phyloP scores from a whole-genome alignment of 768 basidiomycete genomes.

The Lactifluus piperatus region DNA sequence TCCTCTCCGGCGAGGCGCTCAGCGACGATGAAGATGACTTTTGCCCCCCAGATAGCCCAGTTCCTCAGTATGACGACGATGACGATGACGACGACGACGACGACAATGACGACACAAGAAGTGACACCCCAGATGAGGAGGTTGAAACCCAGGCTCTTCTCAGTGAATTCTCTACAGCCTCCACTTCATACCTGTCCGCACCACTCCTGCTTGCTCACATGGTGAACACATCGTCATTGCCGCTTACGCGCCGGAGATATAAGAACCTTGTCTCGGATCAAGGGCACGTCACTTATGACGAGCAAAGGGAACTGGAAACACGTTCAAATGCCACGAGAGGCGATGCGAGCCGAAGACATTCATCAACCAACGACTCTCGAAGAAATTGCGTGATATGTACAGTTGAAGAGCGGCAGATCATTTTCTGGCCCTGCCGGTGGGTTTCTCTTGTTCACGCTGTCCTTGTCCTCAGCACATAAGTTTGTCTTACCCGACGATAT shows the following conservation, averaged over 20 bases:
- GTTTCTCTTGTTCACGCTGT: conserved; percentile 14
- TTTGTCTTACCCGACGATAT: not conserved
- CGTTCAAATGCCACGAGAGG: conserved; percentile 28
- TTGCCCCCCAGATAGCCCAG: conserved; percentile 15
- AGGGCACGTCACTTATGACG: not conserved
- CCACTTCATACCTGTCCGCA: conserved; percentile 29
- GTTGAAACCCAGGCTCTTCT: conserved; percentile 37
- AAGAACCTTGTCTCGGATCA: conserved; percentile 27
- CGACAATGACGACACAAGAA: conserved; percentile 10
- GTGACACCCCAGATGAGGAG: conserved; percentile 23
- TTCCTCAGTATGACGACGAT: not conserved
- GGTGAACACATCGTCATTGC: conserved; percentile 34
- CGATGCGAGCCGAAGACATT: conserved; percentile 9
- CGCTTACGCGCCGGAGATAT: conserved; percentile 43
- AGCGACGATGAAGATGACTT: conserved; percentile 43
- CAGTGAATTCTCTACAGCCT: conserved; percentile 40
- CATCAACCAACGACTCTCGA: conserved; percentile 22
- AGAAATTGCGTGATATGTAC: conserved; percentile 64
- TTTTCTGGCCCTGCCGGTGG: conserved; percentile 82
- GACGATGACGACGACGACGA: conserved; percentile 16
- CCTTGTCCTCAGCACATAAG: not conserved
- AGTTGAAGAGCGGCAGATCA: conserved; percentile 55
- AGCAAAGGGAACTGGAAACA: conserved; percentile 25
- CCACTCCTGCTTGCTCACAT: conserved; percentile 50
- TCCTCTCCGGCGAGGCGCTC: conserved; percentile 50